Evolutionary conservation across 2,329 filamentous ascomycete species (phyloP), one percentile per base, ranked within the genome.

Genomic region (Aspergillus luchuensis): DNA sequence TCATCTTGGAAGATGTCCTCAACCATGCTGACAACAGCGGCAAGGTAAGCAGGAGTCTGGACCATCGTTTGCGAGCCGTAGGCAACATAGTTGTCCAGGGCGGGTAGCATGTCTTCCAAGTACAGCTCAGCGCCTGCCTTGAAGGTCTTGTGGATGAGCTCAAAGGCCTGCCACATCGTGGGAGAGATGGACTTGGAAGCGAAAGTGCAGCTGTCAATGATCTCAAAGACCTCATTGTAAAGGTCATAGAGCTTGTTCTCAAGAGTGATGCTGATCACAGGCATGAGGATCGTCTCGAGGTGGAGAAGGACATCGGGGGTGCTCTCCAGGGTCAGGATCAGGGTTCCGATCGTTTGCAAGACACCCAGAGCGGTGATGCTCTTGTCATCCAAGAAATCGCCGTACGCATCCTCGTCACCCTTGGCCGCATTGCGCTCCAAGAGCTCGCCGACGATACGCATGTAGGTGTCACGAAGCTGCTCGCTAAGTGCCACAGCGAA

Each of bases 201-300:
- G 75, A 98, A 99, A 7, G 95, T 99, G 83, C 95, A 99, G 83
- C 92, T 97, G 76, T 99, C 95, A 69, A 99, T 96, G 70, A 99
- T 99, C 79, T 99, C 95, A 69, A 99, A 99, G 5, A 98, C 88
- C 75, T 99, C 95, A 74, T 98, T 99, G 78, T 97, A 99, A 21
- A 99, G 81, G 77, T 99, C 91, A 73, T 97, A 98, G 38, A 99
- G 88, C 79, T 97, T 98, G 81, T 99, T 97, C 79, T 98, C 92
- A 21, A 99, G 84, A 0, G 95, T 99, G 54, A 98, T 91, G 65
- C 90, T 91, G 71, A 99, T 96, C 45, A 99, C 93, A 2, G 95
- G 95, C 91, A 98, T 97, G 64, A 99, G 83, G 57, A 98, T 92
- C 19, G 91, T 92, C 78, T 99, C 95, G 58, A 99, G 90, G 73